Evolutionary conservation across 148 eudicot genomes (phyloP).

Genomic region (Persicaria tinctoria): DNA sequence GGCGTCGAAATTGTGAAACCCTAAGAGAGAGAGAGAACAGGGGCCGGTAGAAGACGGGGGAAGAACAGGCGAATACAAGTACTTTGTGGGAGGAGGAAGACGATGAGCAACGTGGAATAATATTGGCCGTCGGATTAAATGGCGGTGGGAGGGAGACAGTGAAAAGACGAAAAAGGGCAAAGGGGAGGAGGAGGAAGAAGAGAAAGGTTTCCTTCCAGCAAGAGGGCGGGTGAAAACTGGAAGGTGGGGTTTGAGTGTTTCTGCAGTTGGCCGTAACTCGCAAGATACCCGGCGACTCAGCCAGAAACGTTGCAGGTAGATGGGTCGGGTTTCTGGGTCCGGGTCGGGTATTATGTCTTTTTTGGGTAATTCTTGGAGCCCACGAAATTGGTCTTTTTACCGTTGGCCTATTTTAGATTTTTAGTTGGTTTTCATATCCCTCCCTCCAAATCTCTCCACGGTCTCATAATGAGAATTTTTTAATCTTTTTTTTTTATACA

Average conservation of each 20-base stretch:
- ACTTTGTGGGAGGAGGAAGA: constrained; percentile 20
- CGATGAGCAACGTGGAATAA: constrained; percentile 32
- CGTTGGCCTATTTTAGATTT: background rate
- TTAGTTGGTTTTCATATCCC: too few relatives aligned
- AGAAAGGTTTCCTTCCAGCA: constrained; percentile 4
- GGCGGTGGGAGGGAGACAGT: constrained; percentile 8
- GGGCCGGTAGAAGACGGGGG: constrained; percentile 16
- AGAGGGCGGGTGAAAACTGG: constrained; percentile 10
- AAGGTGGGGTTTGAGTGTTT: constrained; percentile 11
- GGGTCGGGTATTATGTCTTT: background rate
- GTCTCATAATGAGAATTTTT: too few relatives aligned
- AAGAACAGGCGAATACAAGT: constrained; percentile 9
- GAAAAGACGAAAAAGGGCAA: constrained; percentile 40
- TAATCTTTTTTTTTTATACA: too few relatives aligned
- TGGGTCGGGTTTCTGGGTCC: background rate
- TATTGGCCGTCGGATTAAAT: constrained; percentile 26
- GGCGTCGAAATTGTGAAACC: constrained; percentile 27
- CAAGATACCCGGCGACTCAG: constrained; percentile 7
- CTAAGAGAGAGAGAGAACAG: constrained; percentile 28
- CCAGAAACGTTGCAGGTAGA: constrained; percentile 7
- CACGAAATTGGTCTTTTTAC: background rate
- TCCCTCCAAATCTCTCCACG: too few relatives aligned
- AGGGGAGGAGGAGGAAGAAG: constrained; percentile 3
- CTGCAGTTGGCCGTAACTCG: constrained; percentile 8
- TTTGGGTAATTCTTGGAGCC: background rate